These are phyloP conservation scores for Talinum fruticosum DNA, from an alignment of 148 eudicot genomes.

Conservation along the genomic window DNA sequence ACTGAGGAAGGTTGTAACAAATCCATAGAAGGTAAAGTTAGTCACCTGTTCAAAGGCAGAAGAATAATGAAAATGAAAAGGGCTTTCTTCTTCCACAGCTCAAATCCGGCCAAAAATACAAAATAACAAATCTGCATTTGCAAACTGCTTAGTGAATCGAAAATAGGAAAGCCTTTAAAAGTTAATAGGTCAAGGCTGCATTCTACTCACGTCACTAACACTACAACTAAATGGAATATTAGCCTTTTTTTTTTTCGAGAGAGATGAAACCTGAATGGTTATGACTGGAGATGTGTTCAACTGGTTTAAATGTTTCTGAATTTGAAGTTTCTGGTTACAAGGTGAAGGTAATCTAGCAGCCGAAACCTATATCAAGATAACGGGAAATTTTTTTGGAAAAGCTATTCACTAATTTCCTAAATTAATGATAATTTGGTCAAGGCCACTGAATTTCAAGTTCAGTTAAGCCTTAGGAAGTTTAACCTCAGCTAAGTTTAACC, in stretches of 20 bases:
- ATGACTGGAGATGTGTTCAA: constrained; percentile 68
- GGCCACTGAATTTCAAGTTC: no score
- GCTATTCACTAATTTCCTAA: no score
- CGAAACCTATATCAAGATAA: no score
- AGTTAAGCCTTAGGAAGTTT: no score
- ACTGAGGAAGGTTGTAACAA: background rate
- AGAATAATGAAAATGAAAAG: background rate
- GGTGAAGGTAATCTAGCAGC: constrained; percentile 41
- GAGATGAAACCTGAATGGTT: constrained; percentile 53
- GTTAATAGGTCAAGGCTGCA: background rate
- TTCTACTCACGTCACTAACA: background rate
- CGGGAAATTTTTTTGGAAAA: no score
- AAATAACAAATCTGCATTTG: no score
- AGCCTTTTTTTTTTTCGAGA: no score
- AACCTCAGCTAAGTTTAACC: no score
- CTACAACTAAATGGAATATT: background rate
- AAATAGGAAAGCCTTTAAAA: no score
- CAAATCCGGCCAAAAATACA: background rate
- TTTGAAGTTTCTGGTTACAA: constrained; percentile 61
- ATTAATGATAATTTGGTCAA: no score
- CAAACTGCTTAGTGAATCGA: background rate
- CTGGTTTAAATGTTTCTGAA: constrained; percentile 73
- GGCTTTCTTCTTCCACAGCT: background rate
- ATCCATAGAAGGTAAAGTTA: no score
- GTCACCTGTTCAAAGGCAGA: background rate